phyloP scores from a whole-genome alignment of 805 yeast species.

The Starmerella sirachaensis region DNA sequence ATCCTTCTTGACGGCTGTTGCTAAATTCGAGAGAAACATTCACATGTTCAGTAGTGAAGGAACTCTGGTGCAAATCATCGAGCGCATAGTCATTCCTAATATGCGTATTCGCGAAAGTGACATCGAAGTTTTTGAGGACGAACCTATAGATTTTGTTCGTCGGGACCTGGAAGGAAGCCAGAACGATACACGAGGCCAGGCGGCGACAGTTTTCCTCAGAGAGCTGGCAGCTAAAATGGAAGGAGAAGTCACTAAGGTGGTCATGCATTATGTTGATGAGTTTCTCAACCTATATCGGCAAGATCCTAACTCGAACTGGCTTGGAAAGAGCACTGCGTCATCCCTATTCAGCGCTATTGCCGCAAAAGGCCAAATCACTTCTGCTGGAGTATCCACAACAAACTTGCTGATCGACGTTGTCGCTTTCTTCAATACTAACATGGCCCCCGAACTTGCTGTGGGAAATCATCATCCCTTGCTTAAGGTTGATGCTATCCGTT shows the following conservation, averaged over 20 bases:
- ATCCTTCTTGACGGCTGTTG: slow-evolving; percentile 69
- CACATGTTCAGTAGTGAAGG: slow-evolving; percentile 47
- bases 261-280: slow-evolving; percentile 56
- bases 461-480: slow-evolving; percentile 55
- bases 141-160: slow-evolving; percentile 85
- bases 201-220: slow-evolving; percentile 84
- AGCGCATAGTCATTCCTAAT: slow-evolving; percentile 79
- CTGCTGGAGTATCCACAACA: slow-evolving; percentile 75
- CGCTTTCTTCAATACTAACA: slow-evolving; percentile 64
- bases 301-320: slow-evolving; percentile 53
- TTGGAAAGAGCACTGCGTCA: slow-evolving; percentile 72
- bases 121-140: slow-evolving; percentile 90
- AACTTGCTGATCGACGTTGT: slow-evolving; percentile 78
- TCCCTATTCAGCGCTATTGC: slow-evolving; percentile 83
- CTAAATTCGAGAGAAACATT: slow-evolving; percentile 56
- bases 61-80: slow-evolving; percentile 62
- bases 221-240: slow-evolving; percentile 75
- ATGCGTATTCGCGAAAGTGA: slow-evolving; percentile 75
- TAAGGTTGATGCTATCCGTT: slow-evolving; percentile 85
- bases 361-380: slow-evolving; percentile 78
- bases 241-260: slow-evolving; percentile 57
- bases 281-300: slow-evolving; percentile 44
- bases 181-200: slow-evolving; percentile 79
- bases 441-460: slow-evolving; percentile 61
- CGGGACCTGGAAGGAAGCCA: slow-evolving; percentile 94